Conservation (phyloP, 345 rosid genomes). For the Citrus unshiu region DNA sequence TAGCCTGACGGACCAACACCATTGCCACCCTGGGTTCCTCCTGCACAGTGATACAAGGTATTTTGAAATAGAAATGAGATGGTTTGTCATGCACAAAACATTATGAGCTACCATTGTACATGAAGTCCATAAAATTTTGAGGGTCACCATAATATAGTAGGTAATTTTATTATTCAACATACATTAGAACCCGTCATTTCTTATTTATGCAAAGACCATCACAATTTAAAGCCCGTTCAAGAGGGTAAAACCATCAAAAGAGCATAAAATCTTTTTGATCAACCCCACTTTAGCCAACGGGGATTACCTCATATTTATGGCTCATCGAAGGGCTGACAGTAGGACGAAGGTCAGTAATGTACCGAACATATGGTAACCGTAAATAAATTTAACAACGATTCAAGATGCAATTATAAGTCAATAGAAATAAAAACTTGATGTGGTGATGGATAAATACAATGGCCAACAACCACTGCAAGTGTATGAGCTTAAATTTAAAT, state of each 20-base stretch:
- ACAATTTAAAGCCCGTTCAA: neutral
- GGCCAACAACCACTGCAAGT: too few relatives aligned
- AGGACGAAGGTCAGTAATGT: neutral
- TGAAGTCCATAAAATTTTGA: neutral
- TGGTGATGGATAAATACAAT: too few relatives aligned
- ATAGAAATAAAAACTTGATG: too few relatives aligned
- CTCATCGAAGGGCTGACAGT: neutral
- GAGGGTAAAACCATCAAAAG: neutral
- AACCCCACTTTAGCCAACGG: neutral
- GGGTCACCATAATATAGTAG: too few relatives aligned
- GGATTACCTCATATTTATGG: neutral
- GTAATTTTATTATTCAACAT: too few relatives aligned
- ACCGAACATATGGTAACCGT: too few relatives aligned
- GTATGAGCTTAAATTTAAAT: neutral
- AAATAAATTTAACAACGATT: neutral
- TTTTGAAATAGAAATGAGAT: neutral
- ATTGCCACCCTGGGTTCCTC: conserved; percentile 59
- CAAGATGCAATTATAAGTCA: neutral
- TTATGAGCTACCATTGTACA: neutral
- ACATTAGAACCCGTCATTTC: too few relatives aligned
- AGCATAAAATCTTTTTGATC: neutral
- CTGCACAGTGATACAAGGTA: conserved; percentile 26
- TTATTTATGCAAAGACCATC: neutral
- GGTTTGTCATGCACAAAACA: neutral
- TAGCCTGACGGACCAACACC: conserved; percentile 46